Evolutionary conservation across 768 basidiomycete genomes (phyloP), one percentile per base, ranked within the genome.

Genomic region (Hygrophorus pudorinus): DNA sequence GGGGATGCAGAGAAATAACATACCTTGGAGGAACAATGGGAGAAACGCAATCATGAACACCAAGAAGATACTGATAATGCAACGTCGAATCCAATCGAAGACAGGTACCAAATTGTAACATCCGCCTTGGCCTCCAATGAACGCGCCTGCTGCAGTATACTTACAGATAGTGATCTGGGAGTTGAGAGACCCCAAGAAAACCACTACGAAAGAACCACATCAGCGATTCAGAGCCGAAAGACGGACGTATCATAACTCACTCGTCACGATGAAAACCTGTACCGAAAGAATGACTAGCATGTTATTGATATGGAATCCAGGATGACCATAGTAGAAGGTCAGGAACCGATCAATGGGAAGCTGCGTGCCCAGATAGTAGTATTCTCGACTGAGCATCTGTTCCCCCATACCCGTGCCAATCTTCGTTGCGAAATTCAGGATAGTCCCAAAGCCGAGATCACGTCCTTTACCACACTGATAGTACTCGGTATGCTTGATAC

Each of bases 371-470:
- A 99, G 66, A 57, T 98, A 98, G 65, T 99, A 99, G 62, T 99
- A 98, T 65, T 98, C 96, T 50, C 96, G 80, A 66, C 91, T 96
- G 56, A 99, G 76, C 89, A 98, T 90, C 65, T 99, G 96, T 61
- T 99, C 96, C 30, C 96, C 96, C 96, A 99, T 99, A 63, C 96
- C 96, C n/a, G 93, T 98, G 10, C 96, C 94, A 56, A 99, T 93
- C 78, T 99, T 99, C 45, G 96, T 99, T 73, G 91, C 86, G 85
- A 99, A 99, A 65, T 99, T 99, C 56, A 99, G 68, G 57, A 98
- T 98, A 16, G 96, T 99, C 27, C 94, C 94, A 63, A 99, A 98
- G 18, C 96, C 96, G 48, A 99, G 79, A 71, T 98, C 96, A 63
- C 96, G 84, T 44, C 96, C 96, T 65, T 98, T 97, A 39, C 94